Evolutionary conservation across 768 basidiomycete species (phyloP).

Genomic region (Pleurotus eryngii): DNA sequence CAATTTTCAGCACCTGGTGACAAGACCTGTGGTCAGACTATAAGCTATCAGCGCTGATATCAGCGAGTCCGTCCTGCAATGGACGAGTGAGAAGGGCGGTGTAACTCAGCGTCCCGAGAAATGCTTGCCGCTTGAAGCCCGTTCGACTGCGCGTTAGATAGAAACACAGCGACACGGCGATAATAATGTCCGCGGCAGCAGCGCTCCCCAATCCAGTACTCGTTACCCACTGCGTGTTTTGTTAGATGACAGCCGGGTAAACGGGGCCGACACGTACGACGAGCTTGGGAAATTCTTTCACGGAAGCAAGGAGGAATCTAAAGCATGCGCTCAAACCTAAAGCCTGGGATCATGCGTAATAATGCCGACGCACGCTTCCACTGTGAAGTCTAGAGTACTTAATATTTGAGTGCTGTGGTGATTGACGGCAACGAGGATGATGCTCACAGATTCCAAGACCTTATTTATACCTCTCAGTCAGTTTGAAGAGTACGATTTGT

Average conservation of each 20-base stretch:
- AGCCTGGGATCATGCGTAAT: neutral
- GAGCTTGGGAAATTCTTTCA: conserved; percentile 28
- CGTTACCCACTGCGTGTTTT: conserved; percentile 46
- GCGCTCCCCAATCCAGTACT: conserved; percentile 44
- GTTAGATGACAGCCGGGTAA: conserved; percentile 40
- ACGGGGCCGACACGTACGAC: conserved; percentile 24
- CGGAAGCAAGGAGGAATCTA: conserved; percentile 31
- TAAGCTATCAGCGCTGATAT: conserved; percentile 42
- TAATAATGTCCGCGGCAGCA: conserved; percentile 46
- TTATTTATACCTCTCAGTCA: conserved; percentile 13
- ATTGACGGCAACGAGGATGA: neutral
- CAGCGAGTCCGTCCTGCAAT: conserved; percentile 38
- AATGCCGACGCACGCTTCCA: conserved; percentile 34
- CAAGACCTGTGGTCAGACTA: conserved; percentile 41
- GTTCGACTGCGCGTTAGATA: conserved; percentile 45
- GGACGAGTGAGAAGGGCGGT: neutral
- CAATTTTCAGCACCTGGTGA: conserved; percentile 32
- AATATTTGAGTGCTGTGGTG: neutral
- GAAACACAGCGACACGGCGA: conserved; percentile 45
- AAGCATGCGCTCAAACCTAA: conserved; percentile 12
- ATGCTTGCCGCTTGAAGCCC: conserved; percentile 37
- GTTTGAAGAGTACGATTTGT: neutral
- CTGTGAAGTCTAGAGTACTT: conserved; percentile 37
- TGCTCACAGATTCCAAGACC: conserved; percentile 39
- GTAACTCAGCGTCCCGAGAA: neutral